Evolutionary conservation across 768 basidiomycete species (phyloP), one percentile per base, ranked within the genome.

Genomic region (Rossbeevera mucosa): DNA sequence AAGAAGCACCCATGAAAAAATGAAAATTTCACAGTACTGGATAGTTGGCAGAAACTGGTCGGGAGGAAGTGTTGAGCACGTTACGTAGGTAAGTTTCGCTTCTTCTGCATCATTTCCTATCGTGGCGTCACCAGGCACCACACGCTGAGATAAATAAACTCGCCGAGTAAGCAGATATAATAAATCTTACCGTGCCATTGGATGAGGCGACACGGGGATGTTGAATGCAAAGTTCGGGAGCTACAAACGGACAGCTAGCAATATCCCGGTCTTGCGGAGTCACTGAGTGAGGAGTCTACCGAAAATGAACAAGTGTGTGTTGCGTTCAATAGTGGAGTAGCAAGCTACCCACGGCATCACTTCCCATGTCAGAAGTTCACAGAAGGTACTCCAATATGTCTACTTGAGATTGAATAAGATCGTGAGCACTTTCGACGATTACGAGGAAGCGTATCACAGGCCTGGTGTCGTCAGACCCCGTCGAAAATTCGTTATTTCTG

Each of bases 261-360:
- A 70, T 68, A 5, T 64, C 54, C 3, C 63, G 68, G 8, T 55
- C 60, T 2, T 75, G 67, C 6, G 80, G 59, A 1, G 58, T 64
- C 31, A 77, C 40, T 77, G 76, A 8, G 76, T 64, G 6, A 84
- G 71, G 2, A 81, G 59, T 74, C 71, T 76, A 3, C 72, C 76
- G 48, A 82, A 80, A 31, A 66, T 64, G 31, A 58, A 44, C 50
- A n/a, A n/a, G n/a, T 78, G 72, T 2, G 70, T 72, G 1, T 59
- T 20, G 72, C 71, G 20, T 58, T 48, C 45, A 80, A 64, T 8
- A 58, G 7, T 65, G 59, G 44, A 64, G 38, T 29, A 83, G 29
- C 8, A 82, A 44, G n/a, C 64, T 60, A 13, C 69, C 59, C 7
- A 83, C 52, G 31, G 71, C 68, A 8, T 64, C 50, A 1, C 81